A percentile compares a stretch with the other conserved stretches of the same genome.
Conservation (phyloP, 345 rosid genomes). For the Eutrema japonicum region DNA sequence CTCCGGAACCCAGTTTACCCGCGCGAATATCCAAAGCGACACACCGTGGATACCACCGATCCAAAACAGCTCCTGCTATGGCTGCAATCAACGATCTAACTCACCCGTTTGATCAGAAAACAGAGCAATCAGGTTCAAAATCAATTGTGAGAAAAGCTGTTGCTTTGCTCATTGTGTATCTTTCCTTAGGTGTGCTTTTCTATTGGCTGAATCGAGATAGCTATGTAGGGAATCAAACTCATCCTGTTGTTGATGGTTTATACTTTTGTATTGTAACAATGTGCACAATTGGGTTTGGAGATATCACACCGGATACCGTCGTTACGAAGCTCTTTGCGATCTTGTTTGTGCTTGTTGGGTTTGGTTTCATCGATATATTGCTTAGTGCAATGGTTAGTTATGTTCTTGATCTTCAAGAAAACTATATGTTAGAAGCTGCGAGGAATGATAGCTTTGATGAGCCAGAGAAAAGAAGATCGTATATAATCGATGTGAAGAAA, state of each 20-base stretch:
- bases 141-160: slow-evolving; percentile 62
- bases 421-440: slow-evolving; percentile 62
- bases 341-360: slow-evolving; percentile 85
- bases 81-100: slow-evolving; percentile 59
- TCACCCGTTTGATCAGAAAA: slow-evolving; percentile 46
- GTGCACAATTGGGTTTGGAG: slow-evolving; percentile 97
- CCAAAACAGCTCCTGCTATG: slow-evolving; percentile 87
- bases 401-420: slow-evolving; percentile 93
- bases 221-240: slow-evolving; percentile 61
- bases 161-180: slow-evolving; percentile 58
- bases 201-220: slow-evolving; percentile 63
- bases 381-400: slow-evolving; percentile 83
- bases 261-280: slow-evolving; percentile 91
- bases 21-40: slow-evolving; percentile 42
- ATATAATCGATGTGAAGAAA: slow-evolving; percentile 79
- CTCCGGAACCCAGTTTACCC: slow-evolving; percentile 47
- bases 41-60: slow-evolving; percentile 61
- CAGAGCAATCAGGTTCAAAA: slow-evolving; percentile 52
- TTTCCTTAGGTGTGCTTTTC: slow-evolving; percentile 70
- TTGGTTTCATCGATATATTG: slow-evolving; percentile 75
- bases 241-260: slow-evolving; percentile 88
- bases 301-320: slow-evolving; percentile 67
- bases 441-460: slow-evolving; percentile 33
- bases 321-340: slow-evolving; percentile 79
- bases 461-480: slow-evolving; percentile 51